Evolutionary conservation across 2,329 filamentous ascomycete genomes (phyloP).

Genomic region (Claviceps citrina): DNA sequence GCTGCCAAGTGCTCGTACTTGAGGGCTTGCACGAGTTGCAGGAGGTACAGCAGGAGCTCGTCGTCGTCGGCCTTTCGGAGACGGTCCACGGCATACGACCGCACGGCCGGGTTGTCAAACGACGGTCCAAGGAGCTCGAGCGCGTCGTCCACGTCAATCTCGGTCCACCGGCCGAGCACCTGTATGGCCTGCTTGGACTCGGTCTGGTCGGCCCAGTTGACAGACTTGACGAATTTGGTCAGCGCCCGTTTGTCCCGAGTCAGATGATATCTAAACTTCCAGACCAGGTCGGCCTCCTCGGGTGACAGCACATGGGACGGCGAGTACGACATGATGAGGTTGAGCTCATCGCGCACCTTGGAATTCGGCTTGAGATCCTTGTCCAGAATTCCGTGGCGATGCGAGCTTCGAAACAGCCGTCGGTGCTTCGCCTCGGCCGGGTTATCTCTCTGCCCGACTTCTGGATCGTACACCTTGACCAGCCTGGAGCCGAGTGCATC

Average conservation of each 20-base stretch:
- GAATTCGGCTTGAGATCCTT: slow-evolving; percentile 92
- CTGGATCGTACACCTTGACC: slow-evolving; percentile 82
- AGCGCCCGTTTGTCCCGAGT: slow-evolving; percentile 82
- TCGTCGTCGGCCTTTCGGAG: slow-evolving; percentile 84
- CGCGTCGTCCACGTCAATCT: slow-evolving; percentile 93
- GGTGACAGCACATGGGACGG: slow-evolving; percentile 76
- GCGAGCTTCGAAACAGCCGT: slow-evolving; percentile 75
- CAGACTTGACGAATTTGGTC: slow-evolving; percentile 96
- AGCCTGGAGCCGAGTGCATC: slow-evolving; percentile 42
- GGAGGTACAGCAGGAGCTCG: slow-evolving; percentile 75
- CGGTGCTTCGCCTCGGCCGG: slow-evolving; percentile 92
- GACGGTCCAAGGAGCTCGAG: slow-evolving; percentile 84
- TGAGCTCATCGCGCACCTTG: slow-evolving; percentile 86
- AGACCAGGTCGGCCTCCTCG: slow-evolving; percentile 89
- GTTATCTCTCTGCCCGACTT: slow-evolving; percentile 78
- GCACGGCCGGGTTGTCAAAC: slow-evolving; percentile 75
- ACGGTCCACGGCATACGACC: slow-evolving; percentile 84
- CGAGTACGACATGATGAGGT: slow-evolving; percentile 79
- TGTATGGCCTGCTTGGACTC: slow-evolving; percentile 84
- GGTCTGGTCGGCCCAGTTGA: slow-evolving; percentile 76
- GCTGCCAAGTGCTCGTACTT: slow-evolving; percentile 75
- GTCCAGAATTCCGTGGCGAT: slow-evolving; percentile 82
- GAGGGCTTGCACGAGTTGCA: slow-evolving; percentile 88
- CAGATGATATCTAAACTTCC: slow-evolving; percentile 93
- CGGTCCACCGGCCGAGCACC: slow-evolving; percentile 82